Conservation (phyloP, 495 filamentous ascomycete species). For the Peziza echinospora region DNA sequence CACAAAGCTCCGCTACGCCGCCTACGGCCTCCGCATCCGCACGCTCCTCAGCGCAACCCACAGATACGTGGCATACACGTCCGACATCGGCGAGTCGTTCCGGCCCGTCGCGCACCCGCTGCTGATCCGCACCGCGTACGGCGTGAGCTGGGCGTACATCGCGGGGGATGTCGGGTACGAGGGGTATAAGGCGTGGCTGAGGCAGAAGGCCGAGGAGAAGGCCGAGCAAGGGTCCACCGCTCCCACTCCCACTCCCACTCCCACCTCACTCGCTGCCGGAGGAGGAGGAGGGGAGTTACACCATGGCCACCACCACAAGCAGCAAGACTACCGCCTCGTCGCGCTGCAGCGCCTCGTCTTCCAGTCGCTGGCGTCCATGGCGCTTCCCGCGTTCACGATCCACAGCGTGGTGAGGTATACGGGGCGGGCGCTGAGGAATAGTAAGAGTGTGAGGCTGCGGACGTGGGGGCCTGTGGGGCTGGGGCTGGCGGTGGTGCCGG, state of each 20-base stretch:
- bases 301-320: constrained; percentile 21
- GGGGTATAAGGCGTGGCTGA: constrained; percentile 81
- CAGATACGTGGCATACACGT: constrained; percentile 93
- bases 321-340: constrained; percentile 78
- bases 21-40: constrained; percentile 65
- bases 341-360: constrained; percentile 83
- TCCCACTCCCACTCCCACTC: constrained; percentile 14
- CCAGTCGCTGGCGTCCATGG: constrained; percentile 81
- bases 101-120: constrained; percentile 74
- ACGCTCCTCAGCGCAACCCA: constrained; percentile 82
- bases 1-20: constrained; percentile 69
- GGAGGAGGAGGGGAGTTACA: too few relatives aligned
- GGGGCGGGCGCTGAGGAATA: constrained; percentile 55
- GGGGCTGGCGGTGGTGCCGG: constrained; percentile 69
- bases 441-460: constrained; percentile 48
- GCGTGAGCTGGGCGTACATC: constrained; percentile 78
- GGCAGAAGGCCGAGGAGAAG: constrained; percentile 41
- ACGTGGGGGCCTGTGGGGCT: constrained; percentile 84
- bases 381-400: constrained; percentile 82
- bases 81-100: constrained; percentile 92
- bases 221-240: constrained; percentile 26
- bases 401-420: constrained; percentile 78
- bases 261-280: constrained; percentile 21
- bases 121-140: constrained; percentile 66
- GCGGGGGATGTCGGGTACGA: constrained; percentile 79